Conservation (phyloP, 2,329 filamentous ascomycete species). For the Aspergillus brasiliensis region DNA sequence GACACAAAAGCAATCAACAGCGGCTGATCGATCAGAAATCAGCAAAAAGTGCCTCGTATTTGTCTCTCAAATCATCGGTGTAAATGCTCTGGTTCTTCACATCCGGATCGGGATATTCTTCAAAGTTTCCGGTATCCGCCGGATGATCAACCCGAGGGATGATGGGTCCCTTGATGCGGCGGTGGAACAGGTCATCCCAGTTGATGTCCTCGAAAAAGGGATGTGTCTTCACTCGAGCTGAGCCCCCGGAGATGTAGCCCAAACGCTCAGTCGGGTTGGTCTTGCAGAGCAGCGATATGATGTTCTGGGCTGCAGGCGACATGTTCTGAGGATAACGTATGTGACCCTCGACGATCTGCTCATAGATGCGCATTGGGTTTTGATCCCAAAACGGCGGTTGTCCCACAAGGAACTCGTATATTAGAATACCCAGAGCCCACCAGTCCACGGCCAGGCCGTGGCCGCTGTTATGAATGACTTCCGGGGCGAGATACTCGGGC, state of each 20-base stretch:
- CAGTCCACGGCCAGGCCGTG: conserved; percentile 68
- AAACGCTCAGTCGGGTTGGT: conserved; percentile 65
- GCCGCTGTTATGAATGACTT: conserved; percentile 67
- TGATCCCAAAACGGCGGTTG: conserved; percentile 71
- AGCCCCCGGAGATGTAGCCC: conserved; percentile 64
- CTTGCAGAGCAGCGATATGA: conserved; percentile 64
- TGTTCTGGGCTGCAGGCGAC: conserved; percentile 60
- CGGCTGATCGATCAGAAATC: conserved; percentile 55
- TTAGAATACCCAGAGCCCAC: conserved; percentile 69
- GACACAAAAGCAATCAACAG: too few species aligned
- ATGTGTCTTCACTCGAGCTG: conserved; percentile 61
- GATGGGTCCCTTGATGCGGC: conserved; percentile 62
- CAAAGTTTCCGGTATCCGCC: conserved; percentile 66
- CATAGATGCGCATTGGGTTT: conserved; percentile 70
- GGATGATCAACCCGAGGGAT: conserved; percentile 62
- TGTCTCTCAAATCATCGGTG: conserved; percentile 61
- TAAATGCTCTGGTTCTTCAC: conserved; percentile 54
- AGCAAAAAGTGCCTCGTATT: conserved; percentile 62
- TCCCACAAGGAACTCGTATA: conserved; percentile 68
- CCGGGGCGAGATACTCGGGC: conserved; percentile 67
- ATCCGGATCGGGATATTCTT: conserved; percentile 63
- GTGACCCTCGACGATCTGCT: conserved; percentile 66
- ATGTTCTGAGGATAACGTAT: conserved; percentile 63
- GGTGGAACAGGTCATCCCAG: conserved; percentile 65
- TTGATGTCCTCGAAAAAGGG: conserved; percentile 64